These are phyloP conservation scores for Ophiocordyceps unilateralis DNA, from an alignment of 2,329 filamentous ascomycete species.

Conservation along the genomic window DNA sequence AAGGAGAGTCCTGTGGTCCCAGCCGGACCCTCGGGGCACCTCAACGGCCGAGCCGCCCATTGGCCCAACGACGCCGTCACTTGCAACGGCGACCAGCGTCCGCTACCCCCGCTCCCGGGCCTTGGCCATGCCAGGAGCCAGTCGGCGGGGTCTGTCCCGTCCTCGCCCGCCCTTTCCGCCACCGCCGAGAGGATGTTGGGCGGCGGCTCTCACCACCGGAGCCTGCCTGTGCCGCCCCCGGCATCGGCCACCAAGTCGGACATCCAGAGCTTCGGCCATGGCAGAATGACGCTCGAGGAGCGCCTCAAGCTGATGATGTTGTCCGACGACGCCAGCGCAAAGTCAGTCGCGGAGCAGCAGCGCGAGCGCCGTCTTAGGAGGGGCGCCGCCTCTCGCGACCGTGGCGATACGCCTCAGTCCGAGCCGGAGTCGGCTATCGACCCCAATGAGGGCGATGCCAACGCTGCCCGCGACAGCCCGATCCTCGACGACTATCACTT, in stretches of 20 bases:
- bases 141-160: slow-evolving; percentile 29
- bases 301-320: slow-evolving; percentile 79
- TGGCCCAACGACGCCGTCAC: slow-evolving; percentile 54
- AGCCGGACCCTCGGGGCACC: slow-evolving; percentile 19
- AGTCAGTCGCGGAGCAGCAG: slow-evolving; percentile 46
- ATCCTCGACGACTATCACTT: slow-evolving; percentile 45
- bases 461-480: slow-evolving; percentile 42
- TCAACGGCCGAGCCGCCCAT: slow-evolving; percentile 47
- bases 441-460: slow-evolving; percentile 33
- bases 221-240: slow-evolving; percentile 56
- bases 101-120: slow-evolving; percentile 71
- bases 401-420: slow-evolving; percentile 24
- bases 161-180: slow-evolving; percentile 47
- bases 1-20: slow-evolving; percentile 41
- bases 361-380: slow-evolving; percentile 53
- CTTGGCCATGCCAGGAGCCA: slow-evolving; percentile 23
- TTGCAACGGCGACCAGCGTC: slow-evolving; percentile 67
- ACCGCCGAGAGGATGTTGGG: slow-evolving; percentile 51
- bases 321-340: slow-evolving; percentile 42
- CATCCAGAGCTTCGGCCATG: slow-evolving; percentile 55
- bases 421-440: slow-evolving; percentile 20
- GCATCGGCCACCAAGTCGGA: slow-evolving; percentile 56
- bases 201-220: slow-evolving; percentile 41
- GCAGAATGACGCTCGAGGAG: slow-evolving; percentile 72
- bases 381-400: slow-evolving; percentile 32